Evolutionary conservation across 768 basidiomycete genomes (phyloP).

Genomic region (Coprinopsis marcescibilis): DNA sequence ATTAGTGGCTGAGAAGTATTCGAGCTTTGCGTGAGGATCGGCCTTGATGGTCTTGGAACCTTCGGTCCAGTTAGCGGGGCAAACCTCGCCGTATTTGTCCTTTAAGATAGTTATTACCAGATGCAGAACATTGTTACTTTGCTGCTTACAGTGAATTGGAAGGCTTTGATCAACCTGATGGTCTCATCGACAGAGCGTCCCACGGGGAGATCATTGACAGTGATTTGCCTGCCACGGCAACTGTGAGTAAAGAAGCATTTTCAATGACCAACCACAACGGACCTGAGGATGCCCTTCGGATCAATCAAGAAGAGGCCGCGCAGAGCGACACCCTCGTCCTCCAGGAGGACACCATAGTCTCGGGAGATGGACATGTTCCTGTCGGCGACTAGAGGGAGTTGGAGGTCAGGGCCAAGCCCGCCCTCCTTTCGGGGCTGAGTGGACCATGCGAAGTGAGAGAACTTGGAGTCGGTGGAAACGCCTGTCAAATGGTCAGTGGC

Average conservation of each 20-base stretch:
- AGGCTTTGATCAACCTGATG: conserved; percentile 83
- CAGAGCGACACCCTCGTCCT: conserved; percentile 83
- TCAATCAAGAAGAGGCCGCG: conserved; percentile 87
- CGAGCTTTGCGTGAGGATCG: conserved; percentile 64
- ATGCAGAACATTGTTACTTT: neutral
- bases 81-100: conserved; percentile 90
- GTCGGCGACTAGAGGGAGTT: conserved; percentile 80
- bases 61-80: conserved; percentile 87
- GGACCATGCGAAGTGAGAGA: conserved; percentile 84
- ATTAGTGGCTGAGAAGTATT: conserved; percentile 55
- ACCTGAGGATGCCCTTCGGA: conserved; percentile 73
- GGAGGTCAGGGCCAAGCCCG: conserved; percentile 84
- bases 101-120: conserved; percentile 19
- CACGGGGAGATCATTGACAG: conserved; percentile 88
- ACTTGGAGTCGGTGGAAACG: conserved; percentile 88
- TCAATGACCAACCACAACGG: conserved; percentile 14
- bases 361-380: conserved; percentile 72
- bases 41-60: conserved; percentile 79
- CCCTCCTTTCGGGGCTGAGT: conserved; percentile 77
- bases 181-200: conserved; percentile 96
- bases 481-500: conserved; percentile 27
- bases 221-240: conserved; percentile 56
- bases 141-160: conserved; percentile 76
- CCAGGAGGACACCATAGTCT: conserved; percentile 84
- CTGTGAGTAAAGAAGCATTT: neutral